Conservation (phyloP, 495 filamentous ascomycete genomes). For the Talaromyces liani region DNA sequence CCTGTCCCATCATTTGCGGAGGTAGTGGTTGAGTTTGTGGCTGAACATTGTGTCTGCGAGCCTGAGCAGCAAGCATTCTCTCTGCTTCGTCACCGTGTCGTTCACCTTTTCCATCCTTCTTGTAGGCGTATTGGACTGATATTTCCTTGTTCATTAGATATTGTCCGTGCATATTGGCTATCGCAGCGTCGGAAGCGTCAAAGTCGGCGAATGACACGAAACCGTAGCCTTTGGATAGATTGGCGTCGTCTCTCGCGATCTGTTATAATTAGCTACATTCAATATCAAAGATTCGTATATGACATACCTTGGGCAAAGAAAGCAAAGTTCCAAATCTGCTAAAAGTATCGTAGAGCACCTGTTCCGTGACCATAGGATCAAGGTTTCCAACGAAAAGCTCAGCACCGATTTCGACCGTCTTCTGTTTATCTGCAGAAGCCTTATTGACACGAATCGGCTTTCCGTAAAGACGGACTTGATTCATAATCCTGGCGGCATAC, state of each 20-base stretch:
- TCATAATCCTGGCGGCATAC: slow-evolving; percentile 95
- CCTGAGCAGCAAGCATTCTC: slow-evolving; percentile 84
- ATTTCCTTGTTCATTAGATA: slow-evolving; percentile 96
- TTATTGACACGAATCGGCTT: slow-evolving; percentile 98
- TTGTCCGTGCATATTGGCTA: slow-evolving; percentile 90
- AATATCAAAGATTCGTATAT: background rate
- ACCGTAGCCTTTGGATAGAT: slow-evolving; percentile 91
- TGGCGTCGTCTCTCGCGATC: slow-evolving; percentile 87
- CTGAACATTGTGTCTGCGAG: slow-evolving; percentile 86
- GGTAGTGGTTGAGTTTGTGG: slow-evolving; percentile 55
- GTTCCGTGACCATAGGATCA: slow-evolving; percentile 91
- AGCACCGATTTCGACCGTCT: slow-evolving; percentile 89
- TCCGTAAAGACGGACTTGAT: slow-evolving; percentile 84
- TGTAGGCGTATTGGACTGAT: slow-evolving; percentile 96
- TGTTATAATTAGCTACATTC: slow-evolving; percentile 17
- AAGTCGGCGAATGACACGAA: slow-evolving; percentile 94
- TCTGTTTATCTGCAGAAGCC: slow-evolving; percentile 92
- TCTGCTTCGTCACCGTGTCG: slow-evolving; percentile 93
- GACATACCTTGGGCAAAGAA: slow-evolving; percentile 65
- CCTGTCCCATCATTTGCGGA: slow-evolving; percentile 34
- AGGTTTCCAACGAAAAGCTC: slow-evolving; percentile 97
- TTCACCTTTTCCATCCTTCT: slow-evolving; percentile 98
- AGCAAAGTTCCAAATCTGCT: slow-evolving; percentile 83
- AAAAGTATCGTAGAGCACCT: slow-evolving; percentile 96
- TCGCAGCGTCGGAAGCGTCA: slow-evolving; percentile 88